These are phyloP conservation scores for Puccinellia tenuiflora DNA, from an alignment of 176 grass and related monocot species.

Conservation along the genomic window DNA sequence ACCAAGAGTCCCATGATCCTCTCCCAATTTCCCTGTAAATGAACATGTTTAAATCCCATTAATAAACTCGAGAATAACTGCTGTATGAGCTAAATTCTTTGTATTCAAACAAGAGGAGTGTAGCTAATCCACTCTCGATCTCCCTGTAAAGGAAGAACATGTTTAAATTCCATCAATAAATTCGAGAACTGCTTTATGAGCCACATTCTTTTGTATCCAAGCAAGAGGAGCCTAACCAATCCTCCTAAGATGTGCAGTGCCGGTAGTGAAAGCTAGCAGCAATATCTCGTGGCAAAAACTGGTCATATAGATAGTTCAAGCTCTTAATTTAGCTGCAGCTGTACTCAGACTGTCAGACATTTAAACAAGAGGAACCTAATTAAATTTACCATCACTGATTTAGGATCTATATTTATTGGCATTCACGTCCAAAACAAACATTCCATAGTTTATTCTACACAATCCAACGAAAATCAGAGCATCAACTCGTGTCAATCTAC, in stretches of 20 bases:
- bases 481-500: not conserved
- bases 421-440: not conserved
- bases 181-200: not conserved
- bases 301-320: not conserved
- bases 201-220: not conserved
- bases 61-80: slow-evolving; percentile 13
- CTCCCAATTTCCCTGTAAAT: slow-evolving; percentile 67
- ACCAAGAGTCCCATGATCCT: slow-evolving; percentile 76
- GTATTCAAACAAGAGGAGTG: not conserved
- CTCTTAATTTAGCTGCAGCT: not conserved
- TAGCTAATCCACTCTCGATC: slow-evolving; percentile 52
- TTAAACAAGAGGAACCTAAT: not conserved
- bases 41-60: slow-evolving; percentile 15
- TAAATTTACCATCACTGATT: not conserved
- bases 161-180: slow-evolving; percentile 23
- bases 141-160: slow-evolving; percentile 33
- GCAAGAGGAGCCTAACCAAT: not conserved
- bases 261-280: not conserved
- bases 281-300: not conserved
- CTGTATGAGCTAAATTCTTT: not conserved
- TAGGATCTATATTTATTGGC: not conserved
- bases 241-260: not conserved
- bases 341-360: not conserved
- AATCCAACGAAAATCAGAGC: slow-evolving; percentile 1
- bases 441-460: not conserved